Base-by-base conservation (phyloP, 257 asterid genomes). In the Paraleonurus japonicus region DNA sequence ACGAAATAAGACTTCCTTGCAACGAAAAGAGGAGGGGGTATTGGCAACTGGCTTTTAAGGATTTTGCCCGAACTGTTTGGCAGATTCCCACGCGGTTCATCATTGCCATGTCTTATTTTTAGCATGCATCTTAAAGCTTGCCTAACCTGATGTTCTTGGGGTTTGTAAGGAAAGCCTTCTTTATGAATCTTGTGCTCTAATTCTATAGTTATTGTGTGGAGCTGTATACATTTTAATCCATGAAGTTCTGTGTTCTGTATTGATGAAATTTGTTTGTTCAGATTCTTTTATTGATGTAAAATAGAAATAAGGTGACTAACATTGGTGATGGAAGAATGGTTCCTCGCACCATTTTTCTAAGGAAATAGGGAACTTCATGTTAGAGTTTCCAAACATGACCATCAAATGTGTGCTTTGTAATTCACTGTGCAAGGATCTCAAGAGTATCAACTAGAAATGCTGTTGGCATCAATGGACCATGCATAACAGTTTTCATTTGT, bases 401-500 rank as follows among this genome's bases (percentile, higher is more conserved):
- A 32, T 57, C 35, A 24, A 24, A 59, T 26, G 39, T 23, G 61
- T 55, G 61, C 8, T 55, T 55, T 55, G 30, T 13, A 11, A 5
- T 58, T 58, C 16, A 58, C 28, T 12, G 22, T 26, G 37, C 63
- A 57, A 57, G 35, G 63, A 57, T 23, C 69, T 64, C 55, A 3
- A 65, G 58, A 41, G 55, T 64, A 65, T 66, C 71, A 24, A 37
- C 59, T 26, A 17, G 16, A 26, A 50, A 65, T 26, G 71, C 28
- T 60, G 4, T 67, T 48, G 12, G 43, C n/a, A 47, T 67, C 48
- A 28, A 28, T 1, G 72, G 16, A 67, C 71, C 65, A 22, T 5
- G 13, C 33, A 20, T 19, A 43, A 12, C 16, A 48, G 57, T 50
- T 50, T 51, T 67, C 60, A 35, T 54, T 24, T 33, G 13, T 47